phyloP scores from a whole-genome alignment of 257 asterid species.

The Buddleja alternifolia region DNA sequence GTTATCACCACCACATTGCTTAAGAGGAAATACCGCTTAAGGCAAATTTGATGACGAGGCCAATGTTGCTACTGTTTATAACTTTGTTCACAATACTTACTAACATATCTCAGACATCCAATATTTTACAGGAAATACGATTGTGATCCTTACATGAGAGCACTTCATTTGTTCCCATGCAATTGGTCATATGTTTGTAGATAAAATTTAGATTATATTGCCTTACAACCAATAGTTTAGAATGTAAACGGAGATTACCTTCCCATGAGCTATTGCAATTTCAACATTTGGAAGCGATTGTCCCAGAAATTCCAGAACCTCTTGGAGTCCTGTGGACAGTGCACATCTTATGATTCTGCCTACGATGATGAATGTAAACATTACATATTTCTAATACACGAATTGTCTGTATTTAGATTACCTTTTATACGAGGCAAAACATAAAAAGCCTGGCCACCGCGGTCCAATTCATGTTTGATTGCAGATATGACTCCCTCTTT shows the following conservation, averaged over 20 bases:
- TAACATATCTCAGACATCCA: no score
- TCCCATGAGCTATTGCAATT: conserved; percentile 96
- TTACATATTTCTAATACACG: not conserved
- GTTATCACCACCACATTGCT: not conserved
- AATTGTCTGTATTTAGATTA: conserved; percentile 33
- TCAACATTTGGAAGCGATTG: conserved; percentile 72
- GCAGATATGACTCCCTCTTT: conserved; percentile 79
- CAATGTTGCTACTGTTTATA: not conserved
- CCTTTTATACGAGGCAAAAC: conserved; percentile 98
- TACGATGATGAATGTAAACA: conserved; percentile 14
- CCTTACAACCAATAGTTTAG: conserved; percentile 19
- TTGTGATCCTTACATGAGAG: not conserved
- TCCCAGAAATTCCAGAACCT: conserved; percentile 79
- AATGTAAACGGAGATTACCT: conserved; percentile 53
- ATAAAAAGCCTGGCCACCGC: conserved; percentile 91
- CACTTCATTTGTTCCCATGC: not conserved
- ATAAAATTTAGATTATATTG: conserved; percentile 15
- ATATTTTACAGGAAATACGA: not conserved
- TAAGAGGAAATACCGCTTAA: not conserved
- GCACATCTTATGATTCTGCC: conserved; percentile 29
- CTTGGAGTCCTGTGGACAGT: conserved; percentile 80
- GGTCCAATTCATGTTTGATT: conserved; percentile 82
- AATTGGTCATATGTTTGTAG: conserved; percentile 13
- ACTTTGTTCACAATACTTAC: not conserved
- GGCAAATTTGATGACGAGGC: conserved; percentile 6